phyloP scores from a whole-genome alignment of 768 basidiomycete genomes.

The Amanita exitialis region DNA sequence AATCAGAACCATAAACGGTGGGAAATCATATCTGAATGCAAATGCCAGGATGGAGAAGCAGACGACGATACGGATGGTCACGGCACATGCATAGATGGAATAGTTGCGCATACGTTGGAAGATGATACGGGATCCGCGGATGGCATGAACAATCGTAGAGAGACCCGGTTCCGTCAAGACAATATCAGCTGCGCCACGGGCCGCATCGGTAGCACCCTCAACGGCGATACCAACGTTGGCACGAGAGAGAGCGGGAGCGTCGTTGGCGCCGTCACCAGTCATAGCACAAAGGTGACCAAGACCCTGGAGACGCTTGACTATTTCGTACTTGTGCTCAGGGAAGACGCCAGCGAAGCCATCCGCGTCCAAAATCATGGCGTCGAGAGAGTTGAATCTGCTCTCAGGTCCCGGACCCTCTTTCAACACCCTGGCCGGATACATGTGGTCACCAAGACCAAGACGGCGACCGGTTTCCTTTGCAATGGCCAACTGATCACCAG shows the following conservation, averaged over 20 bases:
- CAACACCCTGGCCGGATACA: slow-evolving; percentile 99
- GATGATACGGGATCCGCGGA: slow-evolving; percentile 95
- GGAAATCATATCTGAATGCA: slow-evolving; percentile 97
- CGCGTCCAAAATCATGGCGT: slow-evolving; percentile 99
- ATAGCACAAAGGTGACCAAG: slow-evolving; percentile 95
- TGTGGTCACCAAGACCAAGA: slow-evolving; percentile 96
- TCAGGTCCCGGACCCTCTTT: slow-evolving; percentile 92
- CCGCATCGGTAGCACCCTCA: slow-evolving; percentile 98
- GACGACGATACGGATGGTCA: slow-evolving; percentile 98
- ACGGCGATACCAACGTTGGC: slow-evolving; percentile 99
- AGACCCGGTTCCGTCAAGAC: slow-evolving; percentile 97
- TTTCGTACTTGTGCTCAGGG: slow-evolving; percentile 99
- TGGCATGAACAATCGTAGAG: slow-evolving; percentile 98
- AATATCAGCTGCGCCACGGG: slow-evolving; percentile 97
- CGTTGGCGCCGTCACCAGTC: slow-evolving; percentile 99
- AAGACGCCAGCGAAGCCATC: slow-evolving; percentile 99
- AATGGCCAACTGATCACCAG: slow-evolving; percentile 99
- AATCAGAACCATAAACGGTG: slow-evolving; percentile 98
- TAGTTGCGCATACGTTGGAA: slow-evolving; percentile 99
- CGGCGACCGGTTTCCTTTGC: slow-evolving; percentile 99
- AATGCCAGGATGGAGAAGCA: slow-evolving; percentile 95
- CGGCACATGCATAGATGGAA: slow-evolving; percentile 91
- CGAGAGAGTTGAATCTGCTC: slow-evolving; percentile 72
- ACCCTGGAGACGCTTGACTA: slow-evolving; percentile 95
- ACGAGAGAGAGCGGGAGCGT: slow-evolving; percentile 94